Evolutionary conservation across 2,329 filamentous ascomycete species (phyloP).

Genomic region (Cordyceps militaris): DNA sequence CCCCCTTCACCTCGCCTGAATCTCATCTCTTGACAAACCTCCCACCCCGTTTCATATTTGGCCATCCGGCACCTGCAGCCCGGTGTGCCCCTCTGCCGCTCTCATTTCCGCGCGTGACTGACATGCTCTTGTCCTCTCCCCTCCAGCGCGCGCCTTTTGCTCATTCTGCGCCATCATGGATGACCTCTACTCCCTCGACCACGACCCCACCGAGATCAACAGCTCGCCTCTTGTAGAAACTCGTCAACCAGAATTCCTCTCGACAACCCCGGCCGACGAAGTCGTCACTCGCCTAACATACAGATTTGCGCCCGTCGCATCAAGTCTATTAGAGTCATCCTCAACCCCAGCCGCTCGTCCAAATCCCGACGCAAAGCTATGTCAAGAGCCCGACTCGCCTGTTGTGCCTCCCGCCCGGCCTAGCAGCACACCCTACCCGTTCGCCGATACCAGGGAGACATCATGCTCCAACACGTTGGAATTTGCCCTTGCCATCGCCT

Average conservation of each 20-base stretch:
- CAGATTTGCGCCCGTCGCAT: neutral
- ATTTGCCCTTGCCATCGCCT: slow-evolving; percentile 23
- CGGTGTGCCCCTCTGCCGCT: neutral
- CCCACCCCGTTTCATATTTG: neutral
- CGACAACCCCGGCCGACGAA: neutral
- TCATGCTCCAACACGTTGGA: slow-evolving; percentile 24
- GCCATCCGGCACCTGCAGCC: neutral
- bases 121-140: neutral
- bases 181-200: neutral
- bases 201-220: neutral
- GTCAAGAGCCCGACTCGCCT: neutral
- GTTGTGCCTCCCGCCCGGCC: slow-evolving; percentile 37
- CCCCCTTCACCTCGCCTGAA: neutral
- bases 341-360: neutral
- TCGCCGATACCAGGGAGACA: slow-evolving; percentile 35
- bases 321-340: neutral
- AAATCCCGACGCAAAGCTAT: slow-evolving; percentile 2
- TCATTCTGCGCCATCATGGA: neutral
- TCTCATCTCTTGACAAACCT: neutral
- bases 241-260: neutral
- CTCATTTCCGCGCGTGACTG: neutral
- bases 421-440: slow-evolving; percentile 54
- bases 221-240: neutral
- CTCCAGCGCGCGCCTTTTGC: neutral
- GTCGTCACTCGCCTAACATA: neutral